Evolutionary conservation across 2,329 filamentous ascomycete species (phyloP), one percentile per base, ranked within the genome.

Genomic region (Dactylellina haptotyla): DNA sequence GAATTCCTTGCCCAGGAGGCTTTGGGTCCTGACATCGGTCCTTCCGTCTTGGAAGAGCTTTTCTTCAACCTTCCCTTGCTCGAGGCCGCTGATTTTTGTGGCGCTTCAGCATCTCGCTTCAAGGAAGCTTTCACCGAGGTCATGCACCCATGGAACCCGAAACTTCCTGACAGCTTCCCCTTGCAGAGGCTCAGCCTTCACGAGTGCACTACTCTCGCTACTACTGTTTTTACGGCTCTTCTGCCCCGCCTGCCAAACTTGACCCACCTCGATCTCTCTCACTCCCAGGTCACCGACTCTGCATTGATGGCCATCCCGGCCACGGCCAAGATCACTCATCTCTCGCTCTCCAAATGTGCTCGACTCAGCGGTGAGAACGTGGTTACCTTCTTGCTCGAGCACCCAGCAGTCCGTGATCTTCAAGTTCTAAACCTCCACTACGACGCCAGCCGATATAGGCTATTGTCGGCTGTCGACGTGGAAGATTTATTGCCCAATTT

Each of bases 1-100:
- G 91, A 94, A 81, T 92, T 93, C 79, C 83, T 94, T 54, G 87
- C 88, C 16, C 91, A 93, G 82, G 91, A 95, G 81, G 90, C 94
- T 77, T 84, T 95, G 58, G 90, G 93, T 79, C 87, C 89, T 54
- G 91, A 95, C 77, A 83, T 94, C 50, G 86, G 88, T 77, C 83
- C 83, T n/a, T 83, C 85, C 14, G 89, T 94, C 16, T 81, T 94
- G 45, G 83, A 84, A 75, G 92, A 91, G 80, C 82, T 95, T 43
- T 87, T 94, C 78, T 87, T 87, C 75, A 87, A 85, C 8, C 83
- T 92, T 71, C 86, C 88, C 1, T 82, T 82, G 43, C 81, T 95
- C 59, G 84, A 85, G 71, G 90, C 89, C 0, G 78, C 94, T 20
- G 91, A 95, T 79, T 90, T 94, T 78, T 92, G 90, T 76, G 91